These are phyloP conservation scores for Dichomitus squalens DNA, from an alignment of 1,284 basidiomycete species.

Conservation along the genomic window DNA sequence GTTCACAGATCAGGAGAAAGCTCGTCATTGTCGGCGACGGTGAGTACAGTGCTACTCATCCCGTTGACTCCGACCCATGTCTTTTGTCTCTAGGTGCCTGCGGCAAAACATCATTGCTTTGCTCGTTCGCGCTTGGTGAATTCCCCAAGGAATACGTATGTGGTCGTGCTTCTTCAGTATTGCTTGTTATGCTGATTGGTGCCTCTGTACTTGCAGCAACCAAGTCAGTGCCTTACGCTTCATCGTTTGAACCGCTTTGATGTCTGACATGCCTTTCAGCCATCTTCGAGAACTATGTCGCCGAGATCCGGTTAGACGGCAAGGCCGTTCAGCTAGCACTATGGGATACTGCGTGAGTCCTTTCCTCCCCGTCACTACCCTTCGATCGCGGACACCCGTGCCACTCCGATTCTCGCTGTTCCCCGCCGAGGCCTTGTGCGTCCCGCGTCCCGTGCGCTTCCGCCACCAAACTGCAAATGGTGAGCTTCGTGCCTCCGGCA, in stretches of 20 bases:
- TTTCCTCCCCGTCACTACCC: conserved; percentile 10
- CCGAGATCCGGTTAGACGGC: conserved; percentile 95
- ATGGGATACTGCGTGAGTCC: conserved; percentile 95
- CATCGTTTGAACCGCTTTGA: background rate
- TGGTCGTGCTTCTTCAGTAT: conserved; percentile 21
- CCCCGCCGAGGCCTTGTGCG: background rate
- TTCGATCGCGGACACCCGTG: background rate
- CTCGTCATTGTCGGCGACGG: conserved; percentile 95
- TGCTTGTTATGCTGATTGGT: background rate
- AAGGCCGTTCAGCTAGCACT: conserved; percentile 95
- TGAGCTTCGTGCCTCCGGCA: background rate
- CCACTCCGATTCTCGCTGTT: background rate
- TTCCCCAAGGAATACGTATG: conserved; percentile 96
- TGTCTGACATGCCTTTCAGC: conserved; percentile 48
- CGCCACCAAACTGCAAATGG: background rate
- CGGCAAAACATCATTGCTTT: conserved; percentile 83
- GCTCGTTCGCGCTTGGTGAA: conserved; percentile 93
- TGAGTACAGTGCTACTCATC: conserved; percentile 40
- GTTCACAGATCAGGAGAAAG: conserved; percentile 77
- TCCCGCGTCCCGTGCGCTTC: no score
- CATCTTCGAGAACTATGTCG: conserved; percentile 98
- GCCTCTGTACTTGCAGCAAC: conserved; percentile 28
- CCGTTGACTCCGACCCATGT: conserved; percentile 18
- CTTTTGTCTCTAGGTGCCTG: conserved; percentile 62
- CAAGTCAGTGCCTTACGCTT: conserved; percentile 28